Evolutionary conservation across 257 asterid genomes (phyloP).

Genomic region (Capsicum pubescens): DNA sequence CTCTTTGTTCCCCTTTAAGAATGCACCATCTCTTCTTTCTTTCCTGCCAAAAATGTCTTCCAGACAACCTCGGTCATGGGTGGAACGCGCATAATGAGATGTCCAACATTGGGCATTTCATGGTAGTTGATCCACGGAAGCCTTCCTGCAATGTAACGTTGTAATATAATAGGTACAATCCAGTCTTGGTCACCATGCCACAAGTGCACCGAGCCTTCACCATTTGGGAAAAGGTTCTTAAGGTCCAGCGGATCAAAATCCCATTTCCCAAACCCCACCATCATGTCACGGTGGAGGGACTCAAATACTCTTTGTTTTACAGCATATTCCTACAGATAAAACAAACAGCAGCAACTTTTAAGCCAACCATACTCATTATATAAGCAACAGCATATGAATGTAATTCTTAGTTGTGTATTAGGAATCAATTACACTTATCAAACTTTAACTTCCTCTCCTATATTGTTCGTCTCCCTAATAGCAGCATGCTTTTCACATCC

Average conservation of each 20-base stretch:
- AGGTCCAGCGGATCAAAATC: too few relatives aligned
- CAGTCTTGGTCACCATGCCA: too few relatives aligned
- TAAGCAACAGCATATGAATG: neutral
- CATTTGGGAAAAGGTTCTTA: too few relatives aligned
- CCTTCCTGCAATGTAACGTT: too few relatives aligned
- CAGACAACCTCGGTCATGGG: conserved; percentile 48
- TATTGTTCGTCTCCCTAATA: neutral
- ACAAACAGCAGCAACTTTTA: neutral
- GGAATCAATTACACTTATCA: neutral
- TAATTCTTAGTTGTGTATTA: too few relatives aligned
- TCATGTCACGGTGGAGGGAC: too few relatives aligned
- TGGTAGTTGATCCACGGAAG: too few relatives aligned
- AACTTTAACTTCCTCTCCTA: neutral
- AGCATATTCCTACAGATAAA: conserved; percentile 42
- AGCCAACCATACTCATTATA: too few relatives aligned
- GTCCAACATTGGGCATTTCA: too few relatives aligned
- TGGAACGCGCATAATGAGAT: neutral
- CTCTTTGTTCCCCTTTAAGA: neutral
- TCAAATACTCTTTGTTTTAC: conserved; percentile 43
- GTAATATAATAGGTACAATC: too few relatives aligned
- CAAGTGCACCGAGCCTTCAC: too few relatives aligned
- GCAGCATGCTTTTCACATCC: neutral
- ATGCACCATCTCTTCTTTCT: conserved; percentile 26
- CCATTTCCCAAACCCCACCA: too few relatives aligned
- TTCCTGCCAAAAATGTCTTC: conserved; percentile 45